Percentiles rank a stretch among this genome's conserved stretches.
Evolutionary conservation across 2,329 filamentous ascomycete species (phyloP).

Genomic region (Colletotrichum neosansevieriae): DNA sequence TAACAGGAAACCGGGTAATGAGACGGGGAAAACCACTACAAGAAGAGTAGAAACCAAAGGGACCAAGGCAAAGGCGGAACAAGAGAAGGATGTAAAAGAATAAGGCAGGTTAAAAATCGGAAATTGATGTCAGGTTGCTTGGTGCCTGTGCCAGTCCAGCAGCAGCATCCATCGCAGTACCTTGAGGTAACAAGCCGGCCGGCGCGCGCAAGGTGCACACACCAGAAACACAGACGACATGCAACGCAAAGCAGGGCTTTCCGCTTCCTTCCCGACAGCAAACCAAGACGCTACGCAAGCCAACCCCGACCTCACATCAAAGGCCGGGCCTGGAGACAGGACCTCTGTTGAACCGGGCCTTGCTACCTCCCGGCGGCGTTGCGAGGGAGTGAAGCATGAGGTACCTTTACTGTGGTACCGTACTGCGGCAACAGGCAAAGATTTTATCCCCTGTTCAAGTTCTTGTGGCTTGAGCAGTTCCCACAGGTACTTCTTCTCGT

Average conservation of each 20-base stretch:
- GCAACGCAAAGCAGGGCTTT: slow-evolving; percentile 39
- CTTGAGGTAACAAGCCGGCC: neutral
- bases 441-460: too few relatives aligned
- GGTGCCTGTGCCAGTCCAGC: neutral
- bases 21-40: neutral
- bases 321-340: neutral
- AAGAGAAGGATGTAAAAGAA: neutral
- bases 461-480: too few relatives aligned
- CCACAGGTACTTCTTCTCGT: too few relatives aligned
- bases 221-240: slow-evolving; percentile 39
- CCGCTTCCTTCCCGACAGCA: slow-evolving; percentile 27
- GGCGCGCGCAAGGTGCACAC: slow-evolving; percentile 30
- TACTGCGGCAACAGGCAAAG: too few relatives aligned
- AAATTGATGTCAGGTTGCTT: slow-evolving; percentile 20
- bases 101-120: slow-evolving; percentile 22
- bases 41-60: neutral
- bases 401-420: too few relatives aligned
- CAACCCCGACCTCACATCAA: slow-evolving; percentile 25
- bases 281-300: slow-evolving; percentile 30
- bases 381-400: too few relatives aligned
- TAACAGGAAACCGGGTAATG: slow-evolving; percentile 3
- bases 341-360: neutral
- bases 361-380: too few relatives aligned
- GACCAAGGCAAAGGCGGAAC: neutral
- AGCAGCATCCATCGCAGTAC: too few relatives aligned